These are phyloP conservation scores for Chrysanthemum lavandulifolium DNA, from an alignment of 129 eudicot genomes.

Conservation along the genomic window DNA sequence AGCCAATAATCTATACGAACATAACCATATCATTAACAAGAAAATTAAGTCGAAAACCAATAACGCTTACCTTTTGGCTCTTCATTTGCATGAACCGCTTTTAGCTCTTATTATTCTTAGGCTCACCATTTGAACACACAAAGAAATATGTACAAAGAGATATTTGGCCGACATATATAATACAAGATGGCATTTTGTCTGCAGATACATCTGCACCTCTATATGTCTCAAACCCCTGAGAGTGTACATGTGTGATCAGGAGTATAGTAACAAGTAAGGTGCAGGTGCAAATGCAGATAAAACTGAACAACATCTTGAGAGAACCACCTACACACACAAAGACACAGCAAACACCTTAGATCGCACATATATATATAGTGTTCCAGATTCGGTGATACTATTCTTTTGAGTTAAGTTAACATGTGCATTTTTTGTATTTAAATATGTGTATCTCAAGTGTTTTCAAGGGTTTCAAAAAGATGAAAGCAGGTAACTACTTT, in stretches of 20 bases:
- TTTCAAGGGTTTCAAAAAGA: background rate
- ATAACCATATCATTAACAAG: too few species aligned
- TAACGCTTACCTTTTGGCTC: too few species aligned
- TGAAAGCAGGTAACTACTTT: background rate
- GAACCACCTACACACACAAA: constrained; percentile 1
- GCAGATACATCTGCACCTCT: constrained; percentile 50
- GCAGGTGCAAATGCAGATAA: constrained; percentile 77
- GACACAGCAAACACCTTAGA: background rate
- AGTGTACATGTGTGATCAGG: too few species aligned
- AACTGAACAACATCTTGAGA: constrained; percentile 28
- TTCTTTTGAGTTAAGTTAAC: background rate
- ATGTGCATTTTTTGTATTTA: constrained; percentile 11
- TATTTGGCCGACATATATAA: background rate
- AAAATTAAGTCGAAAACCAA: too few species aligned
- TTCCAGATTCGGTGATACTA: constrained; percentile 20
- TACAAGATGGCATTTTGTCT: constrained; percentile 36
- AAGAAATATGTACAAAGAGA: too few species aligned
- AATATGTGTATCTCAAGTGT: constrained; percentile 3
- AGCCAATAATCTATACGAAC: too few species aligned
- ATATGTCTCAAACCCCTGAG: background rate
- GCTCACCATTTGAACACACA: too few species aligned
- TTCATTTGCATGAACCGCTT: too few species aligned
- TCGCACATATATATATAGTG: constrained; percentile 12
- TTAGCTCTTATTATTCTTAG: too few species aligned
- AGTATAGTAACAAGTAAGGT: constrained; percentile 25